Evolutionary conservation across 2,329 filamentous ascomycete species (phyloP).

Genomic region (Macrophomina pseudophaseolina): DNA sequence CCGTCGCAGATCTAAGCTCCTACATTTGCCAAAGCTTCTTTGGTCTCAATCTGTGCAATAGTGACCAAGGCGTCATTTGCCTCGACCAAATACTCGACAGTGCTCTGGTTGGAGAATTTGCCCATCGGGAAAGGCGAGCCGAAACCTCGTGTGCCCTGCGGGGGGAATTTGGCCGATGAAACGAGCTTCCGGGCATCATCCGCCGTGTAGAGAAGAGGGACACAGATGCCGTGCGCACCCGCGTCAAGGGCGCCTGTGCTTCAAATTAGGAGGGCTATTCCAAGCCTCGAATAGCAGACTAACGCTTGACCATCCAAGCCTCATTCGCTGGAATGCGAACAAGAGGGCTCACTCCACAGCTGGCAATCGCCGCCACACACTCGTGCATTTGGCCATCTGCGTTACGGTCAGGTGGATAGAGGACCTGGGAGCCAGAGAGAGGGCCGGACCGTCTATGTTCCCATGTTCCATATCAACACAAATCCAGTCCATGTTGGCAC

Average conservation of each 20-base stretch:
- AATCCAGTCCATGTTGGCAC: slow-evolving; percentile 60
- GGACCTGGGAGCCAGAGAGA: background rate
- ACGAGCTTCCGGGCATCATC: slow-evolving; percentile 60
- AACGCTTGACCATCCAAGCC: slow-evolving; percentile 66
- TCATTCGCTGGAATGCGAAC: slow-evolving; percentile 61
- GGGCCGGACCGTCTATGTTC: slow-evolving; percentile 56
- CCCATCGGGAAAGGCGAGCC: slow-evolving; percentile 60
- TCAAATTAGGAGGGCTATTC: background rate
- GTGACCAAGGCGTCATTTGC: slow-evolving; percentile 61
- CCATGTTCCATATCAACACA: slow-evolving; percentile 62
- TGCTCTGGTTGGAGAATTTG: slow-evolving; percentile 48
- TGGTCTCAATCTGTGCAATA: slow-evolving; percentile 55
- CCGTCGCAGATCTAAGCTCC: background rate
- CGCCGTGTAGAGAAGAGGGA: slow-evolving; percentile 58
- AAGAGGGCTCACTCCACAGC: slow-evolving; percentile 50
- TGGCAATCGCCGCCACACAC: slow-evolving; percentile 56
- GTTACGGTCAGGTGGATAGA: background rate
- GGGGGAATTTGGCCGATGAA: slow-evolving; percentile 61
- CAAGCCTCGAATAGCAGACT: slow-evolving; percentile 27
- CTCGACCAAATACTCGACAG: slow-evolving; percentile 57
- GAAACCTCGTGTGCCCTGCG: slow-evolving; percentile 59
- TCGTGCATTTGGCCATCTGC: slow-evolving; percentile 60
- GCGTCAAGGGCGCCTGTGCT: slow-evolving; percentile 60
- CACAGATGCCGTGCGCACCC: slow-evolving; percentile 64
- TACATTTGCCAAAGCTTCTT: slow-evolving; percentile 44